A percentile compares a stretch with the other conserved stretches of the same genome.
Evolutionary conservation across 1,139 yeast genomes (phyloP).

Genomic region (Dujonia santamariae): DNA sequence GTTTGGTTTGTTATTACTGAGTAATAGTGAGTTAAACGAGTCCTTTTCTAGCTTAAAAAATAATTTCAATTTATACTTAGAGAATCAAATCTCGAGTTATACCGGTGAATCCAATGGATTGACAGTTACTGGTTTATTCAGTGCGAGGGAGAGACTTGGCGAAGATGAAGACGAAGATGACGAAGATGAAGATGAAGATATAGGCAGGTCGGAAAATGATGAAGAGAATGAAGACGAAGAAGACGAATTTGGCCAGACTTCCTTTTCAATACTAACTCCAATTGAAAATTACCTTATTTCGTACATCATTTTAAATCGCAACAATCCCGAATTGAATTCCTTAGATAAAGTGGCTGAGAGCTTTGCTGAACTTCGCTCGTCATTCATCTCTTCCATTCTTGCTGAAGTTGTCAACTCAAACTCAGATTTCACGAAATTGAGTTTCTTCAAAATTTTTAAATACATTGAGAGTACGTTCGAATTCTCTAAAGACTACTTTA

Average conservation of each 20-base stretch:
- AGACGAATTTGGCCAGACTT: constrained; percentile 4
- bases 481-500: constrained; percentile 25
- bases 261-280: constrained; percentile 25
- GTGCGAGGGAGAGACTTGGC: constrained; percentile 8
- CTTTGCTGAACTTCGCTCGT: constrained; percentile 24
- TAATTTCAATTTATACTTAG: constrained; percentile 17
- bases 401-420: constrained; percentile 4
- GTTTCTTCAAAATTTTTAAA: constrained; percentile 27
- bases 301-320: constrained; percentile 27
- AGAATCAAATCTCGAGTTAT: constrained; percentile 6
- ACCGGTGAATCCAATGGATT: background rate
- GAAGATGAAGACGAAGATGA: constrained; percentile 10
- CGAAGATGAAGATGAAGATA: constrained; percentile 6
- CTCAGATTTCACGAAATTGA: constrained; percentile 13
- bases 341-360: constrained; percentile 20
- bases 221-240: constrained; percentile 13
- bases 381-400: constrained; percentile 18
- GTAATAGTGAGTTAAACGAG: constrained; percentile 14
- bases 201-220: constrained; percentile 9
- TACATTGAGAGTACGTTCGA: constrained; percentile 35
- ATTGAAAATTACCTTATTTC: constrained; percentile 34
- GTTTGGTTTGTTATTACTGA: constrained; percentile 20
- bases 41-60: constrained; percentile 22
- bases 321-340: constrained; percentile 16
- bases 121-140: background rate